phyloP scores from a whole-genome alignment of 306 rosid genomes.

The Oxytropis ochrocephala region DNA sequence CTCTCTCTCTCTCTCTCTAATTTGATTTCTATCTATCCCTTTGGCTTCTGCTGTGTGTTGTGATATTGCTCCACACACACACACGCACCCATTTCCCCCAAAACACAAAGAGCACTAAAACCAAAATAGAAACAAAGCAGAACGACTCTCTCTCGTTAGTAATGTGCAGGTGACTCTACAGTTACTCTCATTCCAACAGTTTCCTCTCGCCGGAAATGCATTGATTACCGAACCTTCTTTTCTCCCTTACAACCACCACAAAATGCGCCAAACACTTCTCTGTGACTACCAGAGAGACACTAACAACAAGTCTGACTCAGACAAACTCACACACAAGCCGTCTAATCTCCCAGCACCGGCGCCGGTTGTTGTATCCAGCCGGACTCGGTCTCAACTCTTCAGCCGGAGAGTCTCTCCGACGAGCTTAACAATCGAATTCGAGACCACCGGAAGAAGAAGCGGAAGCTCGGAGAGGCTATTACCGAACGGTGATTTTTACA shows the following conservation, averaged over 20 bases:
- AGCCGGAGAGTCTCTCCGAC: conserved; percentile 67
- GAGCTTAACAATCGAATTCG: conserved; percentile 6
- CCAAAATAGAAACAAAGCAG: neutral
- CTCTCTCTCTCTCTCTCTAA: neutral
- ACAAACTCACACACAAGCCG: conserved; percentile 8
- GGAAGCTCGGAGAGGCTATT: conserved; percentile 31
- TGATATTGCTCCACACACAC: conserved; percentile 37
- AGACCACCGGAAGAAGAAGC: neutral
- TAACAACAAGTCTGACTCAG: conserved; percentile 31
- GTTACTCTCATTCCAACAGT: neutral
- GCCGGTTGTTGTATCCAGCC: conserved; percentile 19
- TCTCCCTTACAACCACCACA: conserved; percentile 14
- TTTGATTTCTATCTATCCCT: conserved; percentile 7
- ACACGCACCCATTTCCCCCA: conserved; percentile 40
- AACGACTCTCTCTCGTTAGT: too few relatives aligned
- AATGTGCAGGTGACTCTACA: neutral
- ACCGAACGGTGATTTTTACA: conserved; percentile 83
- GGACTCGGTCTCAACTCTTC: conserved; percentile 26
- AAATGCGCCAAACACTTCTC: conserved; percentile 67
- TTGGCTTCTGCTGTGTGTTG: conserved; percentile 18
- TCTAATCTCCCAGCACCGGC: neutral
- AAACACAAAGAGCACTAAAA: conserved; percentile 11
- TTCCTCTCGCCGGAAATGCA: conserved; percentile 22
- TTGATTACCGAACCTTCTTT: neutral
- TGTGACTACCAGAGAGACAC: conserved; percentile 29